Conservation (phyloP, 1,284 basidiomycete species). For the Leccinum pachyderme region DNA sequence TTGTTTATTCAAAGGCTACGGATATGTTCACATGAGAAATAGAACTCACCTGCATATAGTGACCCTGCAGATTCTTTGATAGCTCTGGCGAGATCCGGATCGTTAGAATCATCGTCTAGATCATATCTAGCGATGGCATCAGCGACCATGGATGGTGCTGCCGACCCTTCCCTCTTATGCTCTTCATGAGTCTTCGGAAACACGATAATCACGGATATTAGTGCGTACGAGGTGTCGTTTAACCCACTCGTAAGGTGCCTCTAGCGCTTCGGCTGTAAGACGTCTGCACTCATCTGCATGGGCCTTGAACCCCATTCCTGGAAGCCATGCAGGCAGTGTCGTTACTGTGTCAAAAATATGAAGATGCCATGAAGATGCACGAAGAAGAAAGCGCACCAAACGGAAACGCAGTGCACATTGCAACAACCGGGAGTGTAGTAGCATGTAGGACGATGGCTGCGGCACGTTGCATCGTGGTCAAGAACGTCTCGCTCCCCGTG, state of each 20-base stretch:
- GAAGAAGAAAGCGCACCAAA: not conserved
- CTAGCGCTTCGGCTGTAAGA: not conserved
- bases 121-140: conserved; percentile 12
- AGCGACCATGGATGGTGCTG: conserved; percentile 19
- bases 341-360: not conserved
- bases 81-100: not conserved
- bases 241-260: not conserved
- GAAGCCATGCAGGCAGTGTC: not conserved
- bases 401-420: not conserved
- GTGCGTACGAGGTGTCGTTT: not conserved
- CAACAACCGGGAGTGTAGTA: not conserved
- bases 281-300: not conserved
- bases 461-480: not conserved
- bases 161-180: conserved; percentile 6
- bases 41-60: not conserved
- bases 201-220: not conserved
- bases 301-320: not conserved
- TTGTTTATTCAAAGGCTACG: not conserved
- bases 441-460: not conserved
- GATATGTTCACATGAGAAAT: not conserved
- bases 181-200: not conserved
- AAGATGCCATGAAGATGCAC: too few species aligned
- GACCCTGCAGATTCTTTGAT: not conserved
- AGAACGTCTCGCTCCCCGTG: not conserved
- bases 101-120: not conserved